Evolutionary conservation across 108 stramenopile species (phyloP), one percentile per base, ranked within the genome.

Genomic region (Cyclotella atomus): DNA sequence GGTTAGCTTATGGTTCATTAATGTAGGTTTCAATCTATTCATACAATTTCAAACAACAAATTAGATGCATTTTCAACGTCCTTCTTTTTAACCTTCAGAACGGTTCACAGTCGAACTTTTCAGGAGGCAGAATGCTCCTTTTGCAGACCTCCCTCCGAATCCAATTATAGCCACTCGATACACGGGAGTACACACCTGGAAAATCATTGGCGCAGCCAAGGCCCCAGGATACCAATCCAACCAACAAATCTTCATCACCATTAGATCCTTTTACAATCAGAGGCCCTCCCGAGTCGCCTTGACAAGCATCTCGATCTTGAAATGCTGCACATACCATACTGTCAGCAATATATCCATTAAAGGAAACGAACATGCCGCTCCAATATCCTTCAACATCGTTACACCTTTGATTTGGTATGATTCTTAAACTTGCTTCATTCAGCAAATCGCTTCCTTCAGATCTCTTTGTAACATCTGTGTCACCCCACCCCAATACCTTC

Each of bases 121-220:
- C 45, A 0, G 45, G 44, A 19, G 64, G 64, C 19, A 46, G 49
- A 25, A 47, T 27, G 29, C 70, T 71, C 30, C 49, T 49, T 29
- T 8, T 60, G 53, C 85, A 85, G 16, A 85, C 75, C 27, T 70
- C 35, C 29, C 77, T 70, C 30, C 62, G 36, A 10, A 82, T 76
- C 87, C 87, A 87, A 30, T 66, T 68, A 55, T 53, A 55, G 28
- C 33, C 70, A 21, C 62, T 64, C 9, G 70, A 70, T 16, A 74
- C 70, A 23, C 80, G 41, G 10, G 83, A 55, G 54, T 87, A 87
- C 0, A 87, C 77, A 0, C 86, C 86, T 7, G 83, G 86, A 59
- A 53, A 84, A 17, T 61, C 70, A 21, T 68, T 46, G 23, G 68
- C 80, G 35, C 83, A 86, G 8, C 77, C 72, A 14, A 81, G 35